A percentile compares a stretch with the other conserved stretches of the same genome.
phyloP scores from a whole-genome alignment of 1,284 basidiomycete species.

The Cryptococcus hybrid region DNA sequence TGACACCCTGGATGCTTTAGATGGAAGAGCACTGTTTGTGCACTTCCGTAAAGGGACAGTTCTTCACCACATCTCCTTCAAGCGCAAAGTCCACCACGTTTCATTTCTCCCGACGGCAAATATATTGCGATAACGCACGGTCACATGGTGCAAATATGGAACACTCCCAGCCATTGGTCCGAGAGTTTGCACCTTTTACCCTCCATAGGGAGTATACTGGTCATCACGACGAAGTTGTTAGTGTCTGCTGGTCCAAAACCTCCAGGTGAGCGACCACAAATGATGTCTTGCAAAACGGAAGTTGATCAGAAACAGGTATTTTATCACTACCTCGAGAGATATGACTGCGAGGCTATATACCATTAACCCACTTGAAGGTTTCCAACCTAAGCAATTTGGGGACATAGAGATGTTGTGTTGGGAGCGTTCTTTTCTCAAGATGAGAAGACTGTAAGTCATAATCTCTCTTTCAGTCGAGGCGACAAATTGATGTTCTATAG shows the following conservation, averaged over 20 bases:
- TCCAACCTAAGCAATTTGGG: constrained; percentile 93
- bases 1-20: constrained; percentile 49
- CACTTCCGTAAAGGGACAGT: constrained; percentile 81
- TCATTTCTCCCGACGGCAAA: constrained; percentile 93
- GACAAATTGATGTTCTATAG: constrained; percentile 43
- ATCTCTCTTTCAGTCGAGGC: background rate
- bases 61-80: constrained; percentile 87
- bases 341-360: constrained; percentile 97
- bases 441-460: constrained; percentile 61
- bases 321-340: constrained; percentile 91
- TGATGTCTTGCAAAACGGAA: background rate
- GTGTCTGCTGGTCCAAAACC: constrained; percentile 88
- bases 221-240: constrained; percentile 89
- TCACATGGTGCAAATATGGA: constrained; percentile 91
- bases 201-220: constrained; percentile 94
- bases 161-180: constrained; percentile 86
- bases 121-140: constrained; percentile 92
- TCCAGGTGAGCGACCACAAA: constrained; percentile 63
- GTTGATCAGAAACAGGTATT: constrained; percentile 62
- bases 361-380: constrained; percentile 84
- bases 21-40: constrained; percentile 82
- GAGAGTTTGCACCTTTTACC: constrained; percentile 90
- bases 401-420: constrained; percentile 85
- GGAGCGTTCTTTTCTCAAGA: constrained; percentile 87
- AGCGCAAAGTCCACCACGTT: constrained; percentile 78